Evolutionary conservation across 352 stramenopile species (phyloP).

Genomic region (Pythium chondricola): DNA sequence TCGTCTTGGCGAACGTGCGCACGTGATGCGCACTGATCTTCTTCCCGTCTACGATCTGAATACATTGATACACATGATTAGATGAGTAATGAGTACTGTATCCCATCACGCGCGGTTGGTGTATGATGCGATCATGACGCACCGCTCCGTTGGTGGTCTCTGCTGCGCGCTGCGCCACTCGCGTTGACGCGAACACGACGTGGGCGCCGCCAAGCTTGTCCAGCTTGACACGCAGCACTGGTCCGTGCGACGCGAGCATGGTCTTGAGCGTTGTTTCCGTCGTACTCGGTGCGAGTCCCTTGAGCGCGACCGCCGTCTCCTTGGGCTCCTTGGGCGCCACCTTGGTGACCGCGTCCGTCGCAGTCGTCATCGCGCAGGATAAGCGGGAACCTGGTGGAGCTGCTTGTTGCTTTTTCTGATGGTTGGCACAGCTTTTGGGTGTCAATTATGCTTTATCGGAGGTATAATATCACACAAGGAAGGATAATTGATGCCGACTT

Average conservation of each 20-base stretch:
- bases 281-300: conserved; percentile 34
- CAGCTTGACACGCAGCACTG: conserved; percentile 42
- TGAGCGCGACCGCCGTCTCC: conserved; percentile 38
- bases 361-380: not conserved
- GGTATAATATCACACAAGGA: conserved; percentile 4
- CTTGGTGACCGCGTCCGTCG: conserved; percentile 3
- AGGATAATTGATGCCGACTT: too few species aligned
- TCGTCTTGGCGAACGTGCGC: conserved; percentile 32
- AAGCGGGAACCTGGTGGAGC: not conserved
- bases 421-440: conserved; percentile 8
- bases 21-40: conserved; percentile 39
- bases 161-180: conserved; percentile 28
- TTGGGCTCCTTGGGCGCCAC: conserved; percentile 14
- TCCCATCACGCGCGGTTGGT: too few species aligned
- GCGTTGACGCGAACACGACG: conserved; percentile 20
- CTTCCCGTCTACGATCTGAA: conserved; percentile 49
- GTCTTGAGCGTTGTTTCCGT: conserved; percentile 39
- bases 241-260: conserved; percentile 52
- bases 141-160: conserved; percentile 41
- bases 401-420: conserved; percentile 1
- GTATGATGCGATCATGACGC: too few species aligned
- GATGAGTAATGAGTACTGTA: too few species aligned
- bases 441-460: conserved; percentile 14
- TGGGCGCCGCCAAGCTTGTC: conserved; percentile 50
- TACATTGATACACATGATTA: too few species aligned